These are phyloP conservation scores for Eucalyptus grandis DNA, from an alignment of 345 rosid genomes.

Conservation along the genomic window DNA sequence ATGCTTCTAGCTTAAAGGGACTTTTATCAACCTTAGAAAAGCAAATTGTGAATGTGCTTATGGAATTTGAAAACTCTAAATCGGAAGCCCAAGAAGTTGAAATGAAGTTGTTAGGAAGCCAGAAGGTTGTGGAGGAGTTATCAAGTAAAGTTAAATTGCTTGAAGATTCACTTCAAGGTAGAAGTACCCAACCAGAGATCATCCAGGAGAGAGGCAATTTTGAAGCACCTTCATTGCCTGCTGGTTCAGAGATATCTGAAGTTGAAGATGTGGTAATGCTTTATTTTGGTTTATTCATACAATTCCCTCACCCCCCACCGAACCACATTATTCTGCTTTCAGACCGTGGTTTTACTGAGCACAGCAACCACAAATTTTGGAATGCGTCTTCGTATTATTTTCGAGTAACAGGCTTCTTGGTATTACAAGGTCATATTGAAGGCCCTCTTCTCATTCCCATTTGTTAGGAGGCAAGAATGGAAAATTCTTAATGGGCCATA, in stretches of 20 bases:
- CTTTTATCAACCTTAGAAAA: constrained; percentile 46
- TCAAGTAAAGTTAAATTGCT: constrained; percentile 41
- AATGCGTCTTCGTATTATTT: background rate
- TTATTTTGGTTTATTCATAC: background rate
- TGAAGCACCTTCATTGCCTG: constrained; percentile 45
- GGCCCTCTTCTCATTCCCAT: background rate
- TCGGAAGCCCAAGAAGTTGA: constrained; percentile 49
- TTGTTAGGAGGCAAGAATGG: background rate
- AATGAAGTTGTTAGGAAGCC: constrained; percentile 51
- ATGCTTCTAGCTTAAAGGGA: constrained; percentile 12
- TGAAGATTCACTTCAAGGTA: constrained; percentile 45
- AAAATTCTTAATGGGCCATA: background rate
- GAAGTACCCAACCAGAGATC: constrained; percentile 37
- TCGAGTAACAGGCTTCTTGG: background rate
- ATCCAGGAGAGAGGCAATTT: constrained; percentile 63
- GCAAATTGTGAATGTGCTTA: constrained; percentile 27
- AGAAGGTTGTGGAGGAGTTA: constrained; percentile 52
- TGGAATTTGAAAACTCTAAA: constrained; percentile 54
- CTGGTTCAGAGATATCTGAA: constrained; percentile 81
- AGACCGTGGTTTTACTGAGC: background rate
- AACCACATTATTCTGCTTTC: background rate
- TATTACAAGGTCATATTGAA: background rate
- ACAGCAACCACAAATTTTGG: background rate
- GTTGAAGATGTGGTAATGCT: constrained; percentile 60
- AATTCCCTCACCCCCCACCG: background rate